Evolutionary conservation across 257 asterid species (phyloP).

Genomic region (Nicotiana knightiana): DNA sequence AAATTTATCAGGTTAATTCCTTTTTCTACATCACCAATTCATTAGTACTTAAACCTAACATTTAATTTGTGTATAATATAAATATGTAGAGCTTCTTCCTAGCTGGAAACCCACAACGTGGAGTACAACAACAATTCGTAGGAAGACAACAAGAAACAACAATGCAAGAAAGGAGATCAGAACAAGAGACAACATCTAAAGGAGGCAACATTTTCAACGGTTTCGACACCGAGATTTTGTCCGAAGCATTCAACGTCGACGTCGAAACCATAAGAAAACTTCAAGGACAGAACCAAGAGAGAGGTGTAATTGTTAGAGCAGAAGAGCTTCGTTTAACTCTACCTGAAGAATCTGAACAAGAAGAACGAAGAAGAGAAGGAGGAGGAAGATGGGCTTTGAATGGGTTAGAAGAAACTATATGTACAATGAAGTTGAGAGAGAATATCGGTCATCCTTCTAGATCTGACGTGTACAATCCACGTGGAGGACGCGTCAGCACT

Average conservation of each 20-base stretch:
- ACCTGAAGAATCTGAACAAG: constrained; percentile 28
- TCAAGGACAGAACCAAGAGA: constrained; percentile 6
- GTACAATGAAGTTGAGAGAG: constrained; percentile 28
- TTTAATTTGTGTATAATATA: neutral
- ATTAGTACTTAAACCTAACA: no score
- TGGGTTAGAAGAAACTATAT: constrained; percentile 51
- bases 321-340: constrained; percentile 18
- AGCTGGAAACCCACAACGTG: constrained; percentile 46
- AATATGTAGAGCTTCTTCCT: constrained; percentile 41
- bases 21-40: no score
- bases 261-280: constrained; percentile 9
- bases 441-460: constrained; percentile 33
- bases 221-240: neutral
- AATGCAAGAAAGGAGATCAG: neutral
- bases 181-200: neutral
- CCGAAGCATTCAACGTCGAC: constrained; percentile 14
- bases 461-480: constrained; percentile 48
- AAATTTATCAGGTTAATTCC: no score
- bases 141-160: neutral
- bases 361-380: neutral
- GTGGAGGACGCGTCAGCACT: constrained; percentile 44
- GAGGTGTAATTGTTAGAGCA: constrained; percentile 19
- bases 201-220: constrained; percentile 22
- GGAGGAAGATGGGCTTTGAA: constrained; percentile 6
- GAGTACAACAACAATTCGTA: neutral